A percentile compares a stretch with the other conserved stretches of the same genome.
phyloP scores from a whole-genome alignment of 2,329 filamentous ascomycete genomes.

The Chrysoporthe puriensis region DNA sequence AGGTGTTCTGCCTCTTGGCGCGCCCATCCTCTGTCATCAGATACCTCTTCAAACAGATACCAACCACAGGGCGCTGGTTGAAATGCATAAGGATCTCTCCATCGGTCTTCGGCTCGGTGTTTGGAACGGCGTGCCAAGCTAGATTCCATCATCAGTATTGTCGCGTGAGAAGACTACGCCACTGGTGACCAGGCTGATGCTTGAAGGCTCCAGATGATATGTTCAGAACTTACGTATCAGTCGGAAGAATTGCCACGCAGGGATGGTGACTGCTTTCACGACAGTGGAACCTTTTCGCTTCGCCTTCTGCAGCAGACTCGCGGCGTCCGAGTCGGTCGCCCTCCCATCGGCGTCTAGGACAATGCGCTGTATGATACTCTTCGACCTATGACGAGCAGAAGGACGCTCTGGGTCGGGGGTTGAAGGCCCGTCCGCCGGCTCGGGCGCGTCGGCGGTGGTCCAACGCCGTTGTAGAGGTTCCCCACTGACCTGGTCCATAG shows the following conservation, averaged over 20 bases:
- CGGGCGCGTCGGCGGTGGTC: conserved; percentile 36
- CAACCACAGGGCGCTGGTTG: conserved; percentile 80
- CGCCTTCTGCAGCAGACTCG: conserved; percentile 48
- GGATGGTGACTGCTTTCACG: conserved; percentile 86
- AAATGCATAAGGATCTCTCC: conserved; percentile 89
- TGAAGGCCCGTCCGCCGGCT: conserved; percentile 29
- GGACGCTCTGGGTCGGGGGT: conserved; percentile 36
- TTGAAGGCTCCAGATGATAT: background rate
- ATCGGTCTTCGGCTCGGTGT: conserved; percentile 62
- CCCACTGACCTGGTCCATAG: conserved; percentile 30
- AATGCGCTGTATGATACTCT: conserved; percentile 65
- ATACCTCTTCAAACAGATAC: conserved; percentile 92
- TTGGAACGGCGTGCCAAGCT: conserved; percentile 80
- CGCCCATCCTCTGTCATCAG: conserved; percentile 71
- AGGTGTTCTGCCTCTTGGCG: conserved; percentile 75
- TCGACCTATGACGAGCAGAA: conserved; percentile 53
- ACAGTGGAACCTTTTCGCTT: conserved; percentile 53
- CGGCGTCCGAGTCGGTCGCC: conserved; percentile 46
- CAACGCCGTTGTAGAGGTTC: conserved; percentile 40
- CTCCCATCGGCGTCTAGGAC: conserved; percentile 56
- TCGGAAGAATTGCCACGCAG: conserved; percentile 96
- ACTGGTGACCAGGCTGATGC: background rate
- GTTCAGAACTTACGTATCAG: conserved; percentile 70
- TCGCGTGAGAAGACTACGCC: background rate
- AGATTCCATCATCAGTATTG: conserved; percentile 39